These are phyloP conservation scores for Mucor mucedo DNA, from an alignment of 371 early-diverging fungal genomes.

Conservation along the genomic window DNA sequence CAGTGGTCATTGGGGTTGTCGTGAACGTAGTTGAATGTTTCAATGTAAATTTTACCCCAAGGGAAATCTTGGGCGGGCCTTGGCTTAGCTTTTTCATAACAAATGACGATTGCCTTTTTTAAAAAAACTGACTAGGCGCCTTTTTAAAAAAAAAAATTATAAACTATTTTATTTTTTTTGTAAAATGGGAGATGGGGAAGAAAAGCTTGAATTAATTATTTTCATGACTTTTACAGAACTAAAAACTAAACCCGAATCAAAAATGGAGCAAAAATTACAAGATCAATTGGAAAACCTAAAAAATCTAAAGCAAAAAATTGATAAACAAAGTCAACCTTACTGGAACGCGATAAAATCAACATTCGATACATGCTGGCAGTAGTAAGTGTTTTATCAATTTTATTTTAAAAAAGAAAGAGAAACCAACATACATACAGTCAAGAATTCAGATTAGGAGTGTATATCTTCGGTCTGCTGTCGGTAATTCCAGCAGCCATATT, in stretches of 20 bases:
- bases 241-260: not conserved
- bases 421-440: not conserved
- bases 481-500: constrained; percentile 6
- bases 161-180: no score
- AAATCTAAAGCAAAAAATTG: not conserved
- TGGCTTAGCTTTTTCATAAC: no score
- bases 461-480: constrained; percentile 9
- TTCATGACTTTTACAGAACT: not conserved
- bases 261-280: constrained; percentile 3
- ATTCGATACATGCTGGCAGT: constrained; percentile 1
- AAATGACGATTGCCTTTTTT: no score
- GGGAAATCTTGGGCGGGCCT: no score
- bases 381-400: not conserved
- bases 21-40: no score
- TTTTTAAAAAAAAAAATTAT: no score
- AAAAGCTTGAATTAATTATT: not conserved
- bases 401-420: not conserved
- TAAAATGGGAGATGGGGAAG: no score
- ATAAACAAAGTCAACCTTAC: not conserved
- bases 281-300: not conserved
- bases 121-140: no score
- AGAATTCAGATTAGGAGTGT: constrained; percentile 11
- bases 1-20: no score
- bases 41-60: no score
- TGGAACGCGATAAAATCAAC: constrained; percentile 5